These are phyloP conservation scores for Pleurotus eryngii DNA, from an alignment of 768 basidiomycete genomes.

Conservation along the genomic window DNA sequence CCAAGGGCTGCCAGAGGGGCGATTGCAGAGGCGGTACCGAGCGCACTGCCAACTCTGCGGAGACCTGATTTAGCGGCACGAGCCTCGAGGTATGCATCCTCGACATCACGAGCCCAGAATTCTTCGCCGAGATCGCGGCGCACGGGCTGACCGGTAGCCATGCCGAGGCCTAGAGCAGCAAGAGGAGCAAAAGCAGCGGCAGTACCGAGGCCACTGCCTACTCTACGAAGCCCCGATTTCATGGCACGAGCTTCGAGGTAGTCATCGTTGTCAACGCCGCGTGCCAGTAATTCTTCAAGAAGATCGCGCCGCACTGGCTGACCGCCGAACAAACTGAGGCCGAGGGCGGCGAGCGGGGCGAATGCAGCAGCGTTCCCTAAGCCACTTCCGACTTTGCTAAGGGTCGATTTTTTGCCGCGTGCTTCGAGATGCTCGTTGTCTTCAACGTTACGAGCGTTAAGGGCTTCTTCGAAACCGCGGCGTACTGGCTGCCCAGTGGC, in stretches of 20 bases:
- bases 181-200: not conserved
- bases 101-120: not conserved
- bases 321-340: not conserved
- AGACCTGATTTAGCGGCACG: not conserved
- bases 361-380: no score
- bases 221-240: not conserved
- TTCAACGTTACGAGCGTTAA: not conserved
- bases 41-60: no score
- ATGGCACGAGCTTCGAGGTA: not conserved
- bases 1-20: constrained; percentile 1
- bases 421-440: not conserved
- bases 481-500: no score
- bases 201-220: not conserved
- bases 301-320: constrained; percentile 2
- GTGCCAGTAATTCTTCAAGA: not conserved
- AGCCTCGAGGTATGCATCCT: not conserved
- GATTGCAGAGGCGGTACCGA: not conserved
- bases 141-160: not conserved
- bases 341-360: not conserved
- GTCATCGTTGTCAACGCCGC: not conserved
- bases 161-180: not conserved
- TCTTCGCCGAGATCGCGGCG: not conserved
- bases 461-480: not conserved
- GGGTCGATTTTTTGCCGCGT: no score
- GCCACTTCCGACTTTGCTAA: no score